These are phyloP conservation scores for Inonotus obliquus DNA, from an alignment of 1,284 basidiomycete species.

Conservation along the genomic window DNA sequence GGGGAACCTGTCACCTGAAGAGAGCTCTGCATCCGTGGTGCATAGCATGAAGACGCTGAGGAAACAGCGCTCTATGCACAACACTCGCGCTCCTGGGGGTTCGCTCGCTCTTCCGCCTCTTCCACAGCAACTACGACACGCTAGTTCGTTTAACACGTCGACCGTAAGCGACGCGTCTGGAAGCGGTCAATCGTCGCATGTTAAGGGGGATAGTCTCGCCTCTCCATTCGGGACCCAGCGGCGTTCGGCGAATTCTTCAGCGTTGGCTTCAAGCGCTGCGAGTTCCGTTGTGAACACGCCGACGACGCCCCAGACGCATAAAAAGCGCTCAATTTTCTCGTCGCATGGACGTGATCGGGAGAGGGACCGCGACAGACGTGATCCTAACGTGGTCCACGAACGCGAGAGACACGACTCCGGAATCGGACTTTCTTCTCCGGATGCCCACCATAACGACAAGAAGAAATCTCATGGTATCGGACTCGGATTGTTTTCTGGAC, in stretches of 20 bases:
- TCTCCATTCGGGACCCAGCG: constrained; percentile 11
- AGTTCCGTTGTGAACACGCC: constrained; percentile 12
- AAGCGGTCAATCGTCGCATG: background rate
- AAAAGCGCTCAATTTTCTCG: constrained; percentile 17
- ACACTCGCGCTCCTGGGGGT: constrained; percentile 15
- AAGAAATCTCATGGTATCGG: constrained; percentile 15
- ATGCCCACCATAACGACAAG: constrained; percentile 1
- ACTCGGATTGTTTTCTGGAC: constrained; percentile 12
- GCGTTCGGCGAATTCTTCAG: constrained; percentile 8
- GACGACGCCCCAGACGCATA: constrained; percentile 17
- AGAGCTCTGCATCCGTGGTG: constrained; percentile 5
- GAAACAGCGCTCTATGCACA: constrained; percentile 22
- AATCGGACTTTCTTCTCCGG: background rate
- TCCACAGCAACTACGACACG: constrained; percentile 17
- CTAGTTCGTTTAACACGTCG: constrained; percentile 17
- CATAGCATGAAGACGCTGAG: constrained; percentile 13
- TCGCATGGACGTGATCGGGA: constrained; percentile 16
- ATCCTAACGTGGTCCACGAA: constrained; percentile 10
- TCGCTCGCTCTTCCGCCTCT: constrained; percentile 12
- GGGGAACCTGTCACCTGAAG: constrained; percentile 9
- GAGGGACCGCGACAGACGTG: constrained; percentile 16
- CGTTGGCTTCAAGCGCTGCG: background rate
- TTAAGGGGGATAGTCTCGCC: constrained; percentile 7
- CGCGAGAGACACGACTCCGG: constrained; percentile 4
- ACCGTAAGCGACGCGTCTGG: background rate